Conservation (phyloP, 495 filamentous ascomycete genomes). For the Letharia lupina region DNA sequence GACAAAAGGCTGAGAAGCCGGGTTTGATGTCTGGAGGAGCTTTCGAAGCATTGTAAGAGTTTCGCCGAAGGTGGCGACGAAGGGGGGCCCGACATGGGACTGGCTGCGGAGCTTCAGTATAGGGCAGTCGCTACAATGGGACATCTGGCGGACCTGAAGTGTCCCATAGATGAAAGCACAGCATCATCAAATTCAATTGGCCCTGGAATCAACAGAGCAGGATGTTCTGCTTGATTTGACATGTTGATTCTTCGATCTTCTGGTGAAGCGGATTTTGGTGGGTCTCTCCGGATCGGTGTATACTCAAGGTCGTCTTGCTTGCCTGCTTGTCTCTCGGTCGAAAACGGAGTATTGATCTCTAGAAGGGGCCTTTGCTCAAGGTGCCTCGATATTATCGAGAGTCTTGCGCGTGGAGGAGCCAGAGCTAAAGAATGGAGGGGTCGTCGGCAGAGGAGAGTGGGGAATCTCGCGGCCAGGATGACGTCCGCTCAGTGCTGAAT, state of each 20-base stretch:
- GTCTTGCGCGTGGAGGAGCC: conserved; percentile 57
- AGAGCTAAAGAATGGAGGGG: conserved; percentile 35
- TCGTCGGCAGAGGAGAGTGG: conserved; percentile 26
- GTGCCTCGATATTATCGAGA: conserved; percentile 76
- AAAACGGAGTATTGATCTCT: conserved; percentile 60
- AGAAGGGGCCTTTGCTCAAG: conserved; percentile 56
- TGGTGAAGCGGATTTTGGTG: conserved; percentile 18
- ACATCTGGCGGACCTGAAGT: conserved; percentile 65
- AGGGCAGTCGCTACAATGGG: not conserved
- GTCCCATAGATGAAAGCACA: conserved; percentile 88
- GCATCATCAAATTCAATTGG: conserved; percentile 99
- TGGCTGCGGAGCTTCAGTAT: conserved; percentile 50
- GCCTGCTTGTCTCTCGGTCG: conserved; percentile 49
- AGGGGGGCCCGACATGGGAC: conserved; percentile 80
- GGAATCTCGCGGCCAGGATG: conserved; percentile 26
- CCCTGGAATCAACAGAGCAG: conserved; percentile 84
- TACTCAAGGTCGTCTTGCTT: conserved; percentile 51
- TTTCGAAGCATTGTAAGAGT: conserved; percentile 78
- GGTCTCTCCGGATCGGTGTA: conserved; percentile 39
- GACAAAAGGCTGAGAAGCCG: conserved; percentile 80
- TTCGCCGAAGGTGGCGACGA: conserved; percentile 87
- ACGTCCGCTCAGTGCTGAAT: conserved; percentile 19
- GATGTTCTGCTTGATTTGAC: conserved; percentile 72
- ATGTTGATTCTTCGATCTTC: conserved; percentile 42
- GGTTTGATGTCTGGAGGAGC: conserved; percentile 80